Conservation (phyloP, 1,284 basidiomycete genomes). For the Ceratobasidium papillatum region DNA sequence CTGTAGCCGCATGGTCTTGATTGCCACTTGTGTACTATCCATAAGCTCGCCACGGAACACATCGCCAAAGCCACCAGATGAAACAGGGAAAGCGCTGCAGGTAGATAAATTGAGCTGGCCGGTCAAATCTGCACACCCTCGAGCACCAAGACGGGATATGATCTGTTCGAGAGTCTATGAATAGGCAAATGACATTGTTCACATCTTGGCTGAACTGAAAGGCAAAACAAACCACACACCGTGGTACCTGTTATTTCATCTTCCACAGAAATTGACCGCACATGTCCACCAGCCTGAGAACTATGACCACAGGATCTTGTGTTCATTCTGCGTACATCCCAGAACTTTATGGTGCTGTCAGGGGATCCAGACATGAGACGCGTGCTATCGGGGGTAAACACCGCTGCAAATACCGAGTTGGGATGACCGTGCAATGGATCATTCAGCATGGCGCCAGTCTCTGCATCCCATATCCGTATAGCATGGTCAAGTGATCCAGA, state of each 20-base stretch:
- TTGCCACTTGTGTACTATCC: not conserved
- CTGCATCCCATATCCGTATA: constrained; percentile 87
- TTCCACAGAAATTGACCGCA: too few species aligned
- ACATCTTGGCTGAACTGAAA: not conserved
- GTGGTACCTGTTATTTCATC: not conserved
- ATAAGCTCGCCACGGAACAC: not conserved
- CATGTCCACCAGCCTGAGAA: not conserved
- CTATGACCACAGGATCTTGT: not conserved
- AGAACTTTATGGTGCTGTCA: constrained; percentile 87
- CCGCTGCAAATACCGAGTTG: constrained; percentile 84
- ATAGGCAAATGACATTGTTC: too few species aligned
- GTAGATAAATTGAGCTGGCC: not conserved
- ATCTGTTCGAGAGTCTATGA: not conserved
- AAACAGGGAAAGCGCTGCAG: not conserved
- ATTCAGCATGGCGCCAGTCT: constrained; percentile 68
- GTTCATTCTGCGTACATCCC: constrained; percentile 66
- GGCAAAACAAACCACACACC: not conserved
- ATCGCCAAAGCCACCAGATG: constrained; percentile 8
- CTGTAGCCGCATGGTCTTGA: constrained; percentile 6
- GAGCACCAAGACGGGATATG: not conserved
- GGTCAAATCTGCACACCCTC: constrained; percentile 1
- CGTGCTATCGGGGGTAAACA: constrained; percentile 86
- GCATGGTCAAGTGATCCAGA: constrained; percentile 87
- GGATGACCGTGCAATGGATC: constrained; percentile 81
- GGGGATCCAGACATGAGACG: constrained; percentile 82